phyloP scores from a whole-genome alignment of 352 stramenopile species.

The Pythium biforme region DNA sequence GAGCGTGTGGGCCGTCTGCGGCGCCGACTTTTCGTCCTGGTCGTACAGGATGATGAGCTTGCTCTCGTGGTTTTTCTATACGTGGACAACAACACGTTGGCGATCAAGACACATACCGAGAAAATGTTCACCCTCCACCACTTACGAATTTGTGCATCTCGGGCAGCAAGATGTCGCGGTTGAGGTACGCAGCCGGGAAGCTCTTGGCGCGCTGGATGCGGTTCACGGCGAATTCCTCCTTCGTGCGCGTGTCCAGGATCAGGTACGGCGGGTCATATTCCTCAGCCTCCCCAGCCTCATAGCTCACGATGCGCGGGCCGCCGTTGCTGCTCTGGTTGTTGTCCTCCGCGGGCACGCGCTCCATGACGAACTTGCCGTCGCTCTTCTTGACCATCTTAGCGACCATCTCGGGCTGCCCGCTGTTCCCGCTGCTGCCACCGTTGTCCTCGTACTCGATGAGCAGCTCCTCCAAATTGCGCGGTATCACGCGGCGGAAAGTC shows the following conservation, averaged over 20 bases:
- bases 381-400: constrained; percentile 69
- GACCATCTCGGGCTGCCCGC: constrained; percentile 62
- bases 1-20: constrained; percentile 62
- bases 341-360: constrained; percentile 49
- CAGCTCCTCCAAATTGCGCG: constrained; percentile 66
- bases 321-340: constrained; percentile 35
- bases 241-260: constrained; percentile 64
- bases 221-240: constrained; percentile 69
- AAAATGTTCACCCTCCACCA: not conserved
- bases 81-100: not conserved
- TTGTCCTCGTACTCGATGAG: constrained; percentile 75
- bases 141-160: constrained; percentile 75
- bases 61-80: constrained; percentile 70
- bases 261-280: constrained; percentile 77
- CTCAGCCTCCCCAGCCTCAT: constrained; percentile 72
- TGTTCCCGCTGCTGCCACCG: constrained; percentile 29
- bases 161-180: constrained; percentile 59
- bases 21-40: constrained; percentile 61
- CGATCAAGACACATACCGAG: no score
- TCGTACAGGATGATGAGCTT: constrained; percentile 82
- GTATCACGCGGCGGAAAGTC: constrained; percentile 71
- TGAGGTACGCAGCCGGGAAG: constrained; percentile 56
- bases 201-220: constrained; percentile 70
- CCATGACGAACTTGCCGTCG: constrained; percentile 67
- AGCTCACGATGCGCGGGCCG: constrained; percentile 72